phyloP scores from a whole-genome alignment of 2,329 filamentous ascomycete genomes.

The Fusarium sp. region DNA sequence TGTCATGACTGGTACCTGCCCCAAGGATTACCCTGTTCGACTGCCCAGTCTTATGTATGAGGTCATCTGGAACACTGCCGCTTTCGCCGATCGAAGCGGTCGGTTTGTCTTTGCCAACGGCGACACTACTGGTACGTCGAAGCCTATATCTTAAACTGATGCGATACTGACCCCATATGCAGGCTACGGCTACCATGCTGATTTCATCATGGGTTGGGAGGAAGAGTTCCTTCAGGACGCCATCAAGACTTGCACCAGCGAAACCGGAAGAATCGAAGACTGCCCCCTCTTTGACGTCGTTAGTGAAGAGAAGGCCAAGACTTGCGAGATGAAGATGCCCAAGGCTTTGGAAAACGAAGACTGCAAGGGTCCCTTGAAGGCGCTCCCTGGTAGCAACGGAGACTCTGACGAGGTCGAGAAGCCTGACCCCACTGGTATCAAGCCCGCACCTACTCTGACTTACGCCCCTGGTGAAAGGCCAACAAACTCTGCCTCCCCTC shows the following conservation, averaged over 20 bases:
- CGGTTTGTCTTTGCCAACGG: slow-evolving; percentile 82
- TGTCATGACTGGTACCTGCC: slow-evolving; percentile 82
- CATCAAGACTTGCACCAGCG: slow-evolving; percentile 79
- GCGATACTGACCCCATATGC: slow-evolving; percentile 77
- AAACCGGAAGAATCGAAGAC: slow-evolving; percentile 74
- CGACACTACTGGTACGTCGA: slow-evolving; percentile 73
- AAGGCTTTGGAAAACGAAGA: slow-evolving; percentile 67
- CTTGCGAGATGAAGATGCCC: slow-evolving; percentile 74
- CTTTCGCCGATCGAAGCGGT: slow-evolving; percentile 71
- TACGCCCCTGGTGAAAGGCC: slow-evolving; percentile 53
- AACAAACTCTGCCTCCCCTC: slow-evolving; percentile 48
- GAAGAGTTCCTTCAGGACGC: slow-evolving; percentile 74
- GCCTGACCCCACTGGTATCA: slow-evolving; percentile 16
- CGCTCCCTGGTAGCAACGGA: slow-evolving; percentile 73
- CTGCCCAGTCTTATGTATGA: slow-evolving; percentile 84
- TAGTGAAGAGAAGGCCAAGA: slow-evolving; percentile 63
- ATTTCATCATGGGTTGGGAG: slow-evolving; percentile 87
- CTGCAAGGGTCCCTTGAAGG: slow-evolving; percentile 63
- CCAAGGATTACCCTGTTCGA: slow-evolving; percentile 72
- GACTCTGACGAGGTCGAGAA: slow-evolving; percentile 51
- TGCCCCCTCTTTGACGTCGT: slow-evolving; percentile 82
- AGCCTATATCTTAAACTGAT: background rate
- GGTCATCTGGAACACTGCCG: slow-evolving; percentile 81
- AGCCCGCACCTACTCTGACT: slow-evolving; percentile 44
- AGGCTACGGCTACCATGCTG: slow-evolving; percentile 82